Conservation (phyloP, 2,329 filamentous ascomycete species). For the Colletotrichum sp. region DNA sequence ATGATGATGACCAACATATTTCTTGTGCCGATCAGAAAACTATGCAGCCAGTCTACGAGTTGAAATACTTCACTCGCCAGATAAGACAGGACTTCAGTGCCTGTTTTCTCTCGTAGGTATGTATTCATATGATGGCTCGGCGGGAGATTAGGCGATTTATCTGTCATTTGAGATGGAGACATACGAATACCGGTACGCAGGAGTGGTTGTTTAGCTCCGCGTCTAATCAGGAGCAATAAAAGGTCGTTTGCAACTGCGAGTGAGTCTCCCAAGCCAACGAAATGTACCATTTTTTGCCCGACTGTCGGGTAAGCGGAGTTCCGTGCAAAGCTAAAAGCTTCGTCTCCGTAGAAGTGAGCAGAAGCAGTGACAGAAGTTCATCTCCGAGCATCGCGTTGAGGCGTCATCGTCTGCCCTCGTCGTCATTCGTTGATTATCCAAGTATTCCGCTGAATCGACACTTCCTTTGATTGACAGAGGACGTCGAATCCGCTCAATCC, state of each 20-base stretch:
- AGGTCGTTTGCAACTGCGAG: accelerated
- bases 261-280: neutral
- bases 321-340: too few relatives aligned
- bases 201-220: neutral
- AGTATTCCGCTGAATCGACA: neutral
- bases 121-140: neutral
- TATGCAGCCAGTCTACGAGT: neutral
- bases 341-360: accelerated
- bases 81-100: neutral
- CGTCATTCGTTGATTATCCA: neutral
- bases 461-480: accelerated
- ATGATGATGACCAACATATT: too few relatives aligned
- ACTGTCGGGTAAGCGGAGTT: too few relatives aligned
- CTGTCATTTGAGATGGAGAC: neutral
- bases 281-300: accelerated
- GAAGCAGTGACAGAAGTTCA: neutral
- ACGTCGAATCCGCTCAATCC: neutral
- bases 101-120: neutral
- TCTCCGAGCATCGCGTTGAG: neutral
- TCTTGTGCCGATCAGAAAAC: too few relatives aligned
- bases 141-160: too few relatives aligned
- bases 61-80: accelerated
- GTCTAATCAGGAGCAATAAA: neutral
- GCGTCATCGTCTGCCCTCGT: neutral
- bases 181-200: neutral